Evolutionary conservation across 2,329 filamentous ascomycete species (phyloP).

Genomic region (Alternaria postmessia): DNA sequence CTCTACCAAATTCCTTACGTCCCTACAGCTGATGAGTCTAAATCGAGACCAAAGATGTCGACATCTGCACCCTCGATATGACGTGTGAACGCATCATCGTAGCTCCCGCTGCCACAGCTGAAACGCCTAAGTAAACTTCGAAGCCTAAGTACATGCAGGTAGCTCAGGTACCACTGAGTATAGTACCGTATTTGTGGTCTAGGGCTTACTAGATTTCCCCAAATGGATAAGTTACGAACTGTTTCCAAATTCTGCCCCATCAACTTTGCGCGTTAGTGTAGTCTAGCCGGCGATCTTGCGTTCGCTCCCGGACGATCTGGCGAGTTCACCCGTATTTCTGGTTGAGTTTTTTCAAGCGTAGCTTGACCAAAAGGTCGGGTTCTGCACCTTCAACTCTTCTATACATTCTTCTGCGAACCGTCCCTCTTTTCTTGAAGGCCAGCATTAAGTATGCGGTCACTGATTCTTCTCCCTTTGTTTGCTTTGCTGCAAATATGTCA

Average conservation of each 20-base stretch:
- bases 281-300: constrained; percentile 1
- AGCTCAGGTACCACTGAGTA: constrained; percentile 8
- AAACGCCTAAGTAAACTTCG: neutral
- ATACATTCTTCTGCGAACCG: neutral
- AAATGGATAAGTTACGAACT: constrained; percentile 5
- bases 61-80: neutral
- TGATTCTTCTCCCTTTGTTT: constrained; percentile 9
- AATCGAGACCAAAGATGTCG: neutral
- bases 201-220: neutral
- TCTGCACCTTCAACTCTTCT: neutral
- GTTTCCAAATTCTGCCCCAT: neutral
- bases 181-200: neutral
- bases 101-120: neutral
- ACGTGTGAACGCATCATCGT: constrained; percentile 7
- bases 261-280: constrained; percentile 1
- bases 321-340: constrained; percentile 5
- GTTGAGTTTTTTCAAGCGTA: neutral
- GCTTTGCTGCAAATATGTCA: constrained; percentile 10
- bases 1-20: constrained; percentile 2
- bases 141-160: neutral
- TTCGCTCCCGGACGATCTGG: constrained; percentile 1
- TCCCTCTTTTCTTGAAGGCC: neutral
- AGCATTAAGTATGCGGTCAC: constrained; percentile 11
- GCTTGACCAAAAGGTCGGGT: constrained; percentile 9
- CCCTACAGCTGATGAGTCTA: neutral